Percentiles rank a stretch among this genome's conserved stretches.
Evolutionary conservation across 2,329 filamentous ascomycete species (phyloP).

Genomic region (Cladorrhinum sp.): DNA sequence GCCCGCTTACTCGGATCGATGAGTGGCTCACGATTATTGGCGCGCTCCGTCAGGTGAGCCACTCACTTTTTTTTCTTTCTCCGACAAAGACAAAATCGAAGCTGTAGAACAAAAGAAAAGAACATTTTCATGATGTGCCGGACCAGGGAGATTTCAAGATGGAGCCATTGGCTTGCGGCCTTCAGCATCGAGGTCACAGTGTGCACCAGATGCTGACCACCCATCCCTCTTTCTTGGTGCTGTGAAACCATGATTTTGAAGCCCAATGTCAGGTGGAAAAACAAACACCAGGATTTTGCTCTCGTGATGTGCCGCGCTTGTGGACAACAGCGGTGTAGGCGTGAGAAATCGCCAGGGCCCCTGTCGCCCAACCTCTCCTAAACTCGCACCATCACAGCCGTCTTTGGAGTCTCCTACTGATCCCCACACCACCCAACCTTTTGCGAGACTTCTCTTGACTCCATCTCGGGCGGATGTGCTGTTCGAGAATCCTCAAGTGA

Average conservation of each 20-base stretch:
- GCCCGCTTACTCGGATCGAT: neutral
- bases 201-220: neutral
- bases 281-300: slow-evolving; percentile 1
- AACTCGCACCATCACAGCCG: neutral
- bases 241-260: neutral
- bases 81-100: neutral
- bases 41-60: slow-evolving; percentile 3
- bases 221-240: neutral
- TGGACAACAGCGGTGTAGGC: neutral
- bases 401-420: neutral
- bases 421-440: neutral
- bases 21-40: neutral
- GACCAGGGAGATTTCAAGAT: neutral
- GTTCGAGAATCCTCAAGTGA: neutral
- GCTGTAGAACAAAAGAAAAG: neutral
- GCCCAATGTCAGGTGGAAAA: neutral
- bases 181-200: neutral
- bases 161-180: neutral
- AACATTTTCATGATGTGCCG: neutral
- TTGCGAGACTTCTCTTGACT: neutral
- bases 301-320: slow-evolving; percentile 6
- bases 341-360: neutral
- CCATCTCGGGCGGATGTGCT: neutral
- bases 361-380: neutral
- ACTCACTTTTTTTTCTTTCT: neutral